Evolutionary conservation across 805 yeast species (phyloP), one percentile per base, ranked within the genome.

Genomic region (Schwanniomyces vanrijiae): DNA sequence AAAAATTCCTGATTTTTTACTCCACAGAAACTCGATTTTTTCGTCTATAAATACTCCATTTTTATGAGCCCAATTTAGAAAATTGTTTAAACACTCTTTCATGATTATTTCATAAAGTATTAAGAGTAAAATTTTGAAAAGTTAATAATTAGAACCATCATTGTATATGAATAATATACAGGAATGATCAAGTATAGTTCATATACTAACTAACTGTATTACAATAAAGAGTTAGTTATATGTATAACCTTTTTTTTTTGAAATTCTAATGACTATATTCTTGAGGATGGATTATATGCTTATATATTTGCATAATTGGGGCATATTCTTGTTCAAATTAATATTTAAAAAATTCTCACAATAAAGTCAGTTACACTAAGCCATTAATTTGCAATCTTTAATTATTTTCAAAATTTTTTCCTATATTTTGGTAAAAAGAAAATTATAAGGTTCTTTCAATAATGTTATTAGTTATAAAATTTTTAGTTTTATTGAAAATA

Each of bases 91-190:
- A 16, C 20, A 26, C 29, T 26, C 29, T 26, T 26, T 13, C 29
- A 26, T 31, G 4, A 10, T 31, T 14, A 8, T 7, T 14, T 81
- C 3, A 69, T 77, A 7, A 5, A 6, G 19, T 16, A 26, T 10
- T 10, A 7, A 26, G 10, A 6, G 4, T 14, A 31, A 31, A 31
- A 31, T 5, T 14, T 31, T 31, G 34, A 31, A 31, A 14, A 18
- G n/a, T n/a, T 13, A 14, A 31, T 5, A 14, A n/a, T 31, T n/a
- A n/a, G 6, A n/a, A 31, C n/a, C 34, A 14, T 14, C 16, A 14
- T 14, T 31, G 10, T n/a, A 13, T 4, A 9, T 4, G 18, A 3
- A 31, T 5, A 31, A 14, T 31, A 14, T 31, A 31, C 19, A 31
- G 16, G 16, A 31, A 14, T 6, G 33, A 28, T 7, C n/a, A 4